Evolutionary conservation across 768 basidiomycete species (phyloP).

Genomic region (Gloeostereum incarnatum): DNA sequence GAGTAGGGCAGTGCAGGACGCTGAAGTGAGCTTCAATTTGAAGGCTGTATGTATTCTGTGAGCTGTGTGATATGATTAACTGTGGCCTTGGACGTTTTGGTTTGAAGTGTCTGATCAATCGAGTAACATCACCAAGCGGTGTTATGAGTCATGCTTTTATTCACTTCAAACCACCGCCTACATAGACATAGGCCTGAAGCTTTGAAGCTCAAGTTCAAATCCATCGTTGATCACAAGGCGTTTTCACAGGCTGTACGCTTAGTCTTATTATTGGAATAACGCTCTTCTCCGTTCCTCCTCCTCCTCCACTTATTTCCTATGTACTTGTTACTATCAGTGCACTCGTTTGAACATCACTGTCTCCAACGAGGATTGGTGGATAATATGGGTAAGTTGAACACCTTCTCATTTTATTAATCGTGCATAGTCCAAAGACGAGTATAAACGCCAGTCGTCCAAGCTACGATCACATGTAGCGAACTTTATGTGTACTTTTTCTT

Average conservation of each 20-base stretch:
- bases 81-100: too few species aligned
- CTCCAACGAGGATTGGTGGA: slow-evolving; percentile 43
- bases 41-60: too few species aligned
- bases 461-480: slow-evolving; percentile 51
- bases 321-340: slow-evolving; percentile 28
- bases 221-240: slow-evolving; percentile 70
- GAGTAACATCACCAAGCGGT: too few species aligned
- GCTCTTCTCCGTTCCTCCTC: slow-evolving; percentile 32
- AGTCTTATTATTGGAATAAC: slow-evolving; percentile 23
- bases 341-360: slow-evolving; percentile 61
- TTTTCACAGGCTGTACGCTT: slow-evolving; percentile 42
- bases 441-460: slow-evolving; percentile 52
- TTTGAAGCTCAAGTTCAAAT: too few species aligned
- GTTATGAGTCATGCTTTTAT: too few species aligned
- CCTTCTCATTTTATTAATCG: slow-evolving; percentile 64
- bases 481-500: slow-evolving; percentile 7
- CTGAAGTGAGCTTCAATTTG: too few species aligned
- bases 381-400: slow-evolving; percentile 51
- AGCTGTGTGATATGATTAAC: too few species aligned
- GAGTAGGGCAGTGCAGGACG: too few species aligned
- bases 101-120: too few species aligned
- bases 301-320: slow-evolving; percentile 9
- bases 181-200: too few species aligned
- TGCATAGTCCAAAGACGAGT: slow-evolving; percentile 73
- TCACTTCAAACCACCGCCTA: too few species aligned